phyloP scores from a whole-genome alignment of 2,329 filamentous ascomycete genomes.

The Thelonectria rubi region DNA sequence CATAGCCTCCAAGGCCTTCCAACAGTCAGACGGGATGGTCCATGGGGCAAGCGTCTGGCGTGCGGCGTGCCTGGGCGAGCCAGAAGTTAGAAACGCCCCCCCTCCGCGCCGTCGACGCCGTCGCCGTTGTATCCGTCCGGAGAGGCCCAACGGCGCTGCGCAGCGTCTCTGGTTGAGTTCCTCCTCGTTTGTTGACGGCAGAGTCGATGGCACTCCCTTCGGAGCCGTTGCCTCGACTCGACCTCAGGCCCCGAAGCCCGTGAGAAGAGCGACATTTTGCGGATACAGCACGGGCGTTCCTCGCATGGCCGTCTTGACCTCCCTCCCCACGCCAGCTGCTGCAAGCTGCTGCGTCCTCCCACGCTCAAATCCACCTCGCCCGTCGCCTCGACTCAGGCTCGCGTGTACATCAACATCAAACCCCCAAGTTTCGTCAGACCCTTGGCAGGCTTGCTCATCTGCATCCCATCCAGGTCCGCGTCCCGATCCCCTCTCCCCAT shows the following conservation, averaged over 20 bases:
- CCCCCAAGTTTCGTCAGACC: constrained; percentile 8
- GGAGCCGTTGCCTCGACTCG: background rate
- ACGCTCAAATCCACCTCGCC: constrained; percentile 3
- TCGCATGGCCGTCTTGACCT: background rate
- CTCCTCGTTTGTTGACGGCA: background rate
- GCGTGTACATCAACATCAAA: constrained; percentile 6
- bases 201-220: background rate
- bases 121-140: constrained; percentile 18
- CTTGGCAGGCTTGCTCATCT: constrained; percentile 7
- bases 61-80: background rate
- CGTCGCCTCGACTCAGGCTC: constrained; percentile 11
- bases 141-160: constrained; percentile 1
- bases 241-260: background rate
- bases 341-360: constrained; percentile 14
- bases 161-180: background rate
- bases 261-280: background rate
- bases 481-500: constrained; percentile 6
- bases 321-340: constrained; percentile 10
- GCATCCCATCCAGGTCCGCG: constrained; percentile 16
- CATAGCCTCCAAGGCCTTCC: background rate
- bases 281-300: constrained; percentile 2
- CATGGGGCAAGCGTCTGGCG: background rate
- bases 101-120: constrained; percentile 4
- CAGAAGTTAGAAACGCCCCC: background rate
- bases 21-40: background rate